phyloP scores from a whole-genome alignment of 345 rosid species.

The Eutrema japonicum region DNA sequence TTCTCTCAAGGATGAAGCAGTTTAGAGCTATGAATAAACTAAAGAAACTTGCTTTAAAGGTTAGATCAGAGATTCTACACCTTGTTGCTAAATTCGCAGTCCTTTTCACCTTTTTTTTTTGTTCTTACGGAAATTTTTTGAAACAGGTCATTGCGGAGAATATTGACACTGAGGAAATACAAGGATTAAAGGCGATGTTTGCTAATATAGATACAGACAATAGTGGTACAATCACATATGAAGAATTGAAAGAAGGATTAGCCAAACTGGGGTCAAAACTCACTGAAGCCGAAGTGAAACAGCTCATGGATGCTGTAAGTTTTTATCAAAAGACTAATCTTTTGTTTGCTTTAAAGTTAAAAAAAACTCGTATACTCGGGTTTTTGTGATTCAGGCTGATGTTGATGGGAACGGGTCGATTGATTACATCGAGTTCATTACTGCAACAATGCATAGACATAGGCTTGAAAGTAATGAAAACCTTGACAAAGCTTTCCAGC shows the following conservation, averaged over 20 bases:
- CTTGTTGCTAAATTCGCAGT: not conserved
- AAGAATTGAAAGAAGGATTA: constrained; percentile 76
- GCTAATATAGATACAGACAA: constrained; percentile 83
- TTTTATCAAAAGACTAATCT: not conserved
- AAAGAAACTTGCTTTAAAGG: constrained; percentile 92
- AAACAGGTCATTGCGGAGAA: constrained; percentile 81
- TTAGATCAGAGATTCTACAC: constrained; percentile 6
- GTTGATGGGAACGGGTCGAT: constrained; percentile 87
- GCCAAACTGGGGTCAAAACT: constrained; percentile 83
- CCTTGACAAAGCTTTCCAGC: constrained; percentile 78
- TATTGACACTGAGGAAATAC: constrained; percentile 76
- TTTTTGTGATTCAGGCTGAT: constrained; percentile 63
- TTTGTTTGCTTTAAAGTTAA: not conserved
- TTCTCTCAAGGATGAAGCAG: constrained; percentile 89
- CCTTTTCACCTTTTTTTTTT: not conserved
- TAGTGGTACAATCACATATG: constrained; percentile 81
- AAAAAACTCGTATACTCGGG: not conserved
- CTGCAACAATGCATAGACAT: constrained; percentile 91
- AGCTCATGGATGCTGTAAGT: constrained; percentile 94
- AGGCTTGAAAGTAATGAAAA: constrained; percentile 78
- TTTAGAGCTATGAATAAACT: constrained; percentile 93
- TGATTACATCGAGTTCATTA: constrained; percentile 81
- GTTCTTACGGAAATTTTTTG: not conserved
- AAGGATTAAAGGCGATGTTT: constrained; percentile 77
- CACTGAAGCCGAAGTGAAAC: constrained; percentile 72